Evolutionary conservation across 345 rosid genomes (phyloP), one percentile per base, ranked within the genome.

Genomic region (Syzygium jambos): DNA sequence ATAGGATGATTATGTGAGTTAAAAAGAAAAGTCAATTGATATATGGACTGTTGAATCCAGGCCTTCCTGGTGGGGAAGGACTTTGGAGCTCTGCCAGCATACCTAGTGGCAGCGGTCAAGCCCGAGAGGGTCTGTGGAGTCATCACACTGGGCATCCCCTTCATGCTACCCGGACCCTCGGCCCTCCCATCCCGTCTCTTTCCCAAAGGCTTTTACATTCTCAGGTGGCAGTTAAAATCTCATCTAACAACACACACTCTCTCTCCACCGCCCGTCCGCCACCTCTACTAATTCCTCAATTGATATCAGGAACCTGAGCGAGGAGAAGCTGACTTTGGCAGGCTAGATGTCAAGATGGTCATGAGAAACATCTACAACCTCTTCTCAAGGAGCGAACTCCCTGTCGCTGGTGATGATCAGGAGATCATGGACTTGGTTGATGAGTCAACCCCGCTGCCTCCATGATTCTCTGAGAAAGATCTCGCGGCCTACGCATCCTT

Each of bases 381-480:
- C 86, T 92, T 93, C 86, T 91, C 91, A 3, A 61, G 91, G 80
- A 89, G 88, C 56, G 92, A 91, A 65, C 56, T 88, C 56, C 91
- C 89, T 21, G 55, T 85, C 22, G 94, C 93, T 13, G 61, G 61
- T 17, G 93, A 92, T 43, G 89, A 92, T 52, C 86, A 90, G 87
- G 95, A 94, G 88, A 90, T 92, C 73, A 89, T 93, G 95, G 94
- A 93, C 90, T 85, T 93, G 87, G 92, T 93, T 46, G 93, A 91
- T 25, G 85, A 90, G 25, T 89, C 92, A 11, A 88, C 93, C 77
- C 91, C 94, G 19, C 86, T 92, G 13, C 95, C 93, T 25, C 88
- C 91, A 1, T 92, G 92, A 92, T 90, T 92, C 85, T 85, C 88
- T 2, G 92, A 93, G 87, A 91, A 93, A 38, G 95, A 93, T 82